Base-by-base conservation (phyloP, 306 rosid genomes). In the Citrullus amarus region DNA sequence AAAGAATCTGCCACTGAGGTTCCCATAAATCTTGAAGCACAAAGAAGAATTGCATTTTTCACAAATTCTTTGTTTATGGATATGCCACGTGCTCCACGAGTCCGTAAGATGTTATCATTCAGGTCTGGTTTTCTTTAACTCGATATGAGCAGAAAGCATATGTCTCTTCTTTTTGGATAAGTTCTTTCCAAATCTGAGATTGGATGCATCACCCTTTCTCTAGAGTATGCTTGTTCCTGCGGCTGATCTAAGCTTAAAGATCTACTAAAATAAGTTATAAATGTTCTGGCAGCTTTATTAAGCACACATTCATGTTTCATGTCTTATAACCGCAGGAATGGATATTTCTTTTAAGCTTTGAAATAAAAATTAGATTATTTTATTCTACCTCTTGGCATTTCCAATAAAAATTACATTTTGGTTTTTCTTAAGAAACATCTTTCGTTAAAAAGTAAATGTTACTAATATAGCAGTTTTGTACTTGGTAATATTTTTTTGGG, bases 1-100 rank as follows among this genome's bases (percentile, higher is more conserved):
- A 92, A 79, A 80, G 99, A 92, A 82, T 92, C 97, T 51, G 97
- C 97, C 79, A 79, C 85, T 65, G 97, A 95, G 74, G 87, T 95
- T 60, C 97, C 99, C 74, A 88, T 89, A 82, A 95, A 95, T 81
- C 97, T 95, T 81, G 99, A 95, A 87, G 99, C 99, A 65, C 96
- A 96, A 53, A 86, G 99, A 86, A 89, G 99, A 84, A 95, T 95
- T 85, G 81, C 96, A 51, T 95, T 95, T 81, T 95, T 95, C 66
- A 80, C 99, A 81, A 95, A 95, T 85, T 95, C 99, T 2, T 80
- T 95, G 87, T 95, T 92, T 88, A 95, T 95, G 99, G 90, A 95
- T 58, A 95, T 95, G 97, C 97, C 99, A 14, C 96, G 92, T 77
- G 99, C 99, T 80, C 99, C 99, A 56, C 84, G 89, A 77, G 99